Conservation (phyloP, 106 monocot species). For the Dendrobium catenatum region DNA sequence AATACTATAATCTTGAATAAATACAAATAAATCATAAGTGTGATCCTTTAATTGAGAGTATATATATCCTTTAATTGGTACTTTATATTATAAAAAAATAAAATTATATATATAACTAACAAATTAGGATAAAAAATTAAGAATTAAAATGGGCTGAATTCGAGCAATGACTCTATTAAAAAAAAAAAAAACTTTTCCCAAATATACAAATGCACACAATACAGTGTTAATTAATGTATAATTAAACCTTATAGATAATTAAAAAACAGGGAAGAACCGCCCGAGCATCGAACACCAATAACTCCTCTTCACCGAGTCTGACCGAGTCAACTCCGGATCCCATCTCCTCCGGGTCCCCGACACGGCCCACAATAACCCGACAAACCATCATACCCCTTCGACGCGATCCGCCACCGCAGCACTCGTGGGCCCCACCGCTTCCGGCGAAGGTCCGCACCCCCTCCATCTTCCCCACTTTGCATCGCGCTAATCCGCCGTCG, state of each 20-base stretch:
- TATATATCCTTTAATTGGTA: no score
- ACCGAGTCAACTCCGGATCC: constrained; percentile 33
- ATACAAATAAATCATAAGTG: no score
- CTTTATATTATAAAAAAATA: no score
- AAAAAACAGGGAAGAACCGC: constrained; percentile 74
- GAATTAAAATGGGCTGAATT: no score
- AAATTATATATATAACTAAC: no score
- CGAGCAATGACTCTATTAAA: no score
- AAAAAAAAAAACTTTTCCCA: no score
- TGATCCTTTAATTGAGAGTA: no score
- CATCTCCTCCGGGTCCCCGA: constrained; percentile 14
- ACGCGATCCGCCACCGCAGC: constrained; percentile 24
- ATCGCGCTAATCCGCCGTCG: constrained; percentile 9
- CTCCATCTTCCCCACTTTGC: background rate
- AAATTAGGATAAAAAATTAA: no score
- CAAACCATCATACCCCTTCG: constrained; percentile 60
- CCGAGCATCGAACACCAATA: constrained; percentile 48
- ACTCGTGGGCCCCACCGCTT: constrained; percentile 55
- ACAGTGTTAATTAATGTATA: background rate
- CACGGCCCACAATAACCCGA: constrained; percentile 70
- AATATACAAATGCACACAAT: no score
- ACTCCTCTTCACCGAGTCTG: constrained; percentile 34
- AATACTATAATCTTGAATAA: no score
- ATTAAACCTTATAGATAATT: constrained; percentile 51
- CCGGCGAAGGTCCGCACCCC: constrained; percentile 53